Conservation (phyloP, 768 basidiomycete genomes). For the Hericium erinaceus region DNA sequence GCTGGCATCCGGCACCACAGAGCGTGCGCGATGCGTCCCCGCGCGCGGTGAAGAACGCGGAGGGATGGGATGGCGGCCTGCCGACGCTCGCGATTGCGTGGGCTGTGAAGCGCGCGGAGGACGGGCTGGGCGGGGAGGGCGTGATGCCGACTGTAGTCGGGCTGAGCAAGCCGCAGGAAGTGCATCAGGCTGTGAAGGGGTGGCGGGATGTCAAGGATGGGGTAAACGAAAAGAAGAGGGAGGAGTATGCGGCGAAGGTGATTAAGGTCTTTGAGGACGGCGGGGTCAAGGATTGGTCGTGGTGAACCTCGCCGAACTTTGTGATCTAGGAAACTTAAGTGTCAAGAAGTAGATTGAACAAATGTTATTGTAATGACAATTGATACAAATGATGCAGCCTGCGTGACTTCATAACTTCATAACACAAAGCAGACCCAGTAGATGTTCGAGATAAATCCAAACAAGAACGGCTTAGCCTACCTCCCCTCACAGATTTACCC, state of each 20-base stretch:
- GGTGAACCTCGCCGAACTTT: background rate
- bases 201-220: conserved; percentile 53
- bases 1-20: conserved; percentile 73
- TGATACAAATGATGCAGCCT: background rate
- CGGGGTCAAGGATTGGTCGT: conserved; percentile 47
- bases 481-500: background rate
- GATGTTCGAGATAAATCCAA: background rate
- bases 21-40: conserved; percentile 34
- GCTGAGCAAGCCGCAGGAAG: conserved; percentile 59
- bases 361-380: background rate
- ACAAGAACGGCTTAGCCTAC: background rate
- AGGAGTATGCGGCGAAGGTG: conserved; percentile 36
- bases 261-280: conserved; percentile 35
- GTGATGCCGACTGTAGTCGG: conserved; percentile 63
- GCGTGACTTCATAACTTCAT: background rate
- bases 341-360: background rate
- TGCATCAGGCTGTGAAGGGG: conserved; percentile 60
- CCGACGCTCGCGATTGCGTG: conserved; percentile 68
- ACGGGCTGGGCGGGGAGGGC: conserved; percentile 9
- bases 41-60: conserved; percentile 23
- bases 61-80: conserved; percentile 36
- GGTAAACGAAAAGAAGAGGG: conserved; percentile 24
- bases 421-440: background rate
- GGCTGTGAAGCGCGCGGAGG: conserved; percentile 38
- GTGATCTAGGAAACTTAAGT: background rate